These are phyloP conservation scores for Irineochytrium annulatum DNA, from an alignment of 192 early-diverging fungal genomes.

Conservation along the genomic window DNA sequence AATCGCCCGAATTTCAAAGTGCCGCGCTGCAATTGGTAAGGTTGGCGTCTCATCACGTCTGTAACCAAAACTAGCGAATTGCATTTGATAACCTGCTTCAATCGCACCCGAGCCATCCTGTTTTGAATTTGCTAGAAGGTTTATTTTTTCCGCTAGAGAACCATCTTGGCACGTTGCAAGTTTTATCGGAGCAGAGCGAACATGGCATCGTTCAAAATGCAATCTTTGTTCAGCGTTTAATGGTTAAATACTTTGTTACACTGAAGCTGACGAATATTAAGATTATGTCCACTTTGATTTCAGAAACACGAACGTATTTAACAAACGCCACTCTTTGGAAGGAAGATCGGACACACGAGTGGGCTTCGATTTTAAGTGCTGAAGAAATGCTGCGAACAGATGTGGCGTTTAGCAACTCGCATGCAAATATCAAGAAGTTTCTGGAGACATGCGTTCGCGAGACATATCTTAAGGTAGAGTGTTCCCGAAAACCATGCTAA, in stretches of 20 bases:
- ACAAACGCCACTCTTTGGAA: background rate
- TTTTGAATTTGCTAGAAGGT: background rate
- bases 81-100: background rate
- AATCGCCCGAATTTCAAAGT: conserved; percentile 5
- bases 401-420: background rate
- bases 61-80: background rate
- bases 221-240: background rate
- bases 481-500: background rate
- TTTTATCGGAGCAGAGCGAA: background rate
- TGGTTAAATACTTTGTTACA: background rate
- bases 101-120: background rate
- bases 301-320: background rate
- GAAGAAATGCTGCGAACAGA: background rate
- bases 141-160: background rate
- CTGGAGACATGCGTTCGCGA: background rate
- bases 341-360: background rate
- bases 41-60: background rate
- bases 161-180: background rate
- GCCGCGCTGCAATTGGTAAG: conserved; percentile 10
- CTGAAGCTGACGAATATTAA: too few relatives aligned
- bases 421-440: background rate
- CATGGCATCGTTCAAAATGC: background rate
- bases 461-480: background rate
- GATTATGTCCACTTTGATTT: too few relatives aligned
- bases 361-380: background rate